Conservation (phyloP, 2,329 filamentous ascomycete genomes). For the Claviceps sp. region DNA sequence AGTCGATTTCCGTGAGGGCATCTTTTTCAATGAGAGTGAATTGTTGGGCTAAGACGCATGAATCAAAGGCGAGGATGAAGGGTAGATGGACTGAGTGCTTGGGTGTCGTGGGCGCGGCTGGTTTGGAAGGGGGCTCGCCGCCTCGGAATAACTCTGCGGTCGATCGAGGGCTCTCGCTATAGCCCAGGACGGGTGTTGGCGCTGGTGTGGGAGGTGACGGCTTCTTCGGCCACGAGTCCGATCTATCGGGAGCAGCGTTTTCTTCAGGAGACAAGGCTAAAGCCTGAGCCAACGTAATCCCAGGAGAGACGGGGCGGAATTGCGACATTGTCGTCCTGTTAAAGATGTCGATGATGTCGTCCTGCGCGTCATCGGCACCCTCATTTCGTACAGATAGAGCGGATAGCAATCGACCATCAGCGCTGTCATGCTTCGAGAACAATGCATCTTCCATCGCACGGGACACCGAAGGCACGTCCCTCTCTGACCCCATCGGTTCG, state of each 20-base stretch:
- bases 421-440: slow-evolving; percentile 38
- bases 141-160: slow-evolving; percentile 15
- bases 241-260: background rate
- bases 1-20: slow-evolving; percentile 73
- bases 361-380: background rate
- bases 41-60: slow-evolving; percentile 65
- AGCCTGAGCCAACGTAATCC: slow-evolving; percentile 34
- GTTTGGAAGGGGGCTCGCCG: slow-evolving; percentile 21
- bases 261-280: slow-evolving; percentile 14
- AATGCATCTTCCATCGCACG: slow-evolving; percentile 22
- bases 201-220: slow-evolving; percentile 30
- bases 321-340: background rate
- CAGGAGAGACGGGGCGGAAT: slow-evolving; percentile 26
- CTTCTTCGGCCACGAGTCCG: slow-evolving; percentile 7
- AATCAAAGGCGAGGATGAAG: slow-evolving; percentile 71
- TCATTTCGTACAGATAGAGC: background rate
- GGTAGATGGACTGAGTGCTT: slow-evolving; percentile 52
- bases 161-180: slow-evolving; percentile 14
- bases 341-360: slow-evolving; percentile 30
- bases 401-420: slow-evolving; percentile 8
- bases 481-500: slow-evolving; percentile 26
- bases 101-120: slow-evolving; percentile 16
- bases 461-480: slow-evolving; percentile 15
- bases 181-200: slow-evolving; percentile 30
- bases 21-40: slow-evolving; percentile 81